Conservation (phyloP, 2,329 filamentous ascomycete species). For the Herpotrichia juniperi region DNA sequence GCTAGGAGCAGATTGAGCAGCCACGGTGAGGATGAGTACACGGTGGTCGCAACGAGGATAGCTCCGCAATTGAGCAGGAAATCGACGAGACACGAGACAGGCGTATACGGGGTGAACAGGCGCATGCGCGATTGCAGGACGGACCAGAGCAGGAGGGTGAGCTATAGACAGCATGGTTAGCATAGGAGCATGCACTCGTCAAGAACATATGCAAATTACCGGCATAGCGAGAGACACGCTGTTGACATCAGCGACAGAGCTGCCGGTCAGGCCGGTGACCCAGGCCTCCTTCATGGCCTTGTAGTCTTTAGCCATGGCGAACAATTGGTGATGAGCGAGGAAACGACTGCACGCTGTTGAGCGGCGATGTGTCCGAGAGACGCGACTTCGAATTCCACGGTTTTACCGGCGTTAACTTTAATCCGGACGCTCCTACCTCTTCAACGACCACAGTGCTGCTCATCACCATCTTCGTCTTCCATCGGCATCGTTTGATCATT, state of each 20-base stretch:
- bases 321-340: not conserved
- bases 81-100: slow-evolving; percentile 74
- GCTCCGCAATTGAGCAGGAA: slow-evolving; percentile 85
- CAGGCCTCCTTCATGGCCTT: slow-evolving; percentile 95
- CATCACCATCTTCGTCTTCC: not conserved
- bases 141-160: slow-evolving; percentile 85
- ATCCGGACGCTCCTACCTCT: not conserved
- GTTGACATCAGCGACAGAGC: slow-evolving; percentile 84
- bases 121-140: slow-evolving; percentile 81
- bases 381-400: not conserved
- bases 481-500: no score
- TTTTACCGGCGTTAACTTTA: not conserved
- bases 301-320: slow-evolving; percentile 63
- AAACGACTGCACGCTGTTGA: not conserved
- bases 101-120: slow-evolving; percentile 79
- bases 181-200: slow-evolving; percentile 20
- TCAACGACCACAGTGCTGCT: not conserved
- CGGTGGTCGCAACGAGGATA: slow-evolving; percentile 82
- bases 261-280: slow-evolving; percentile 88
- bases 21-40: slow-evolving; percentile 78
- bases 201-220: slow-evolving; percentile 59
- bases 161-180: slow-evolving; percentile 57
- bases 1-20: slow-evolving; percentile 77
- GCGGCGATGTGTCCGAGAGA: not conserved
- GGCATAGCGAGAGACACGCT: slow-evolving; percentile 83